Conservation (phyloP, 2,329 filamentous ascomycete species). For the Malbranchea cinnamomea region DNA sequence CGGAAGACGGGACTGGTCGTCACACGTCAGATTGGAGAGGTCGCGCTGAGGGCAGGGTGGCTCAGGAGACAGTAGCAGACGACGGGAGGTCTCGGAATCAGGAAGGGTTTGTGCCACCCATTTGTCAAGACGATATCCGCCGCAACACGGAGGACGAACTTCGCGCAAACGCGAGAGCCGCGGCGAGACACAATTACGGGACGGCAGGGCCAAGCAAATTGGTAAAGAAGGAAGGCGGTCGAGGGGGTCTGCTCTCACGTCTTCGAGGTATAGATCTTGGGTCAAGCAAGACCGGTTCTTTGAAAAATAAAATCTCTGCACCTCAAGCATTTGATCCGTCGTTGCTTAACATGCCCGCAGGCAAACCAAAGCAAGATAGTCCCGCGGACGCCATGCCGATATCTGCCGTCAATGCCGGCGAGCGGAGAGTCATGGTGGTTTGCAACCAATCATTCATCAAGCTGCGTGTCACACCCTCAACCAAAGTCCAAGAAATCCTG, state of each 20-base stretch:
- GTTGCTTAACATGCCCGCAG: slow-evolving; percentile 8
- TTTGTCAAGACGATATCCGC: too few relatives aligned
- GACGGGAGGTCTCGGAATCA: too few relatives aligned
- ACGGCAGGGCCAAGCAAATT: slow-evolving; percentile 3
- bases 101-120: too few relatives aligned
- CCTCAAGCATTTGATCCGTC: slow-evolving; percentile 10
- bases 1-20: too few relatives aligned
- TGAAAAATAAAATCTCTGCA: slow-evolving; percentile 14
- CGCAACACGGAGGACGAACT: slow-evolving; percentile 9
- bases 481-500: slow-evolving; percentile 60
- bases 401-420: slow-evolving; percentile 66
- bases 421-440: slow-evolving; percentile 58
- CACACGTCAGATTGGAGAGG: too few relatives aligned
- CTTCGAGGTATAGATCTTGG: slow-evolving; percentile 6
- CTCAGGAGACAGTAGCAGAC: too few relatives aligned
- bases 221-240: slow-evolving; percentile 6
- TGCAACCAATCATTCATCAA: slow-evolving; percentile 55
- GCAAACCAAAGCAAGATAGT: too few relatives aligned
- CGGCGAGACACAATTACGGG: slow-evolving; percentile 4
- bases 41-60: too few relatives aligned
- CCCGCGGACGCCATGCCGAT: slow-evolving; percentile 58
- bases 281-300: slow-evolving; percentile 6
- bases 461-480: slow-evolving; percentile 59
- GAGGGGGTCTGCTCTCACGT: slow-evolving; percentile 8
- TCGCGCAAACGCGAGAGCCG: slow-evolving; percentile 7